Base-by-base conservation (phyloP, 208 protist species). In the Trichomonas vaginalis region DNA sequence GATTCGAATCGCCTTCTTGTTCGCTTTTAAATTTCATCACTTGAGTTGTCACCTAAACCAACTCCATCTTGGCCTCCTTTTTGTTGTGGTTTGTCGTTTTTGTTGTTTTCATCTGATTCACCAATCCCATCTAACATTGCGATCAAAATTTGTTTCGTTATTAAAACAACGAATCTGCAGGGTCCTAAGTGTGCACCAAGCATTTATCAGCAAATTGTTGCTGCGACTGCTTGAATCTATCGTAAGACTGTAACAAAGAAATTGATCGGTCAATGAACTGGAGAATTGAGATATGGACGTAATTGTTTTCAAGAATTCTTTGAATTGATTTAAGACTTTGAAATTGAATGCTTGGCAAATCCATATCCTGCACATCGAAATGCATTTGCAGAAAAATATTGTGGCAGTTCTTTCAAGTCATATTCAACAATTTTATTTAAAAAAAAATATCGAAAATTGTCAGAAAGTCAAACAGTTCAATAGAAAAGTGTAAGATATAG, bases 1-100 rank as follows among this genome's bases (percentile, higher is more conserved):
- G 40, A 95, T 86, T 97, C 96, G 15, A 95, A 95, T 48, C 14
- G 37, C 23, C 79, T 61, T 96, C 61, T 90, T 80, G 45, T 32
- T 48, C 96, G 12, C 23, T 83, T n/a, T 15, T 82, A 51, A 27
- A 95, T 79, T 46, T 95, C 95, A 37, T 97, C 47, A 40, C 46
- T 80, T n/a, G 3, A n/a, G 9, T 62, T 96, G 6, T 80, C 46
- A 1, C 80, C 10, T 17, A 35, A 10, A 49, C 51, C 80, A 47
- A 37, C 56, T 61, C 40, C 40, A 95, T 95, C 86, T 15, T 37
- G 2, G 0, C 79, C 79, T 86, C 45, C 79, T 17, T 4, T 9
- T 86, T 86, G 35, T 42, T 86, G 79, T 86, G 79, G 79, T 61
- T 61, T 17, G 17, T 61, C 49, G n/a, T n/a, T n/a, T n/a, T 80